A percentile compares a stretch with the other conserved stretches of the same genome.
phyloP scores from a whole-genome alignment of 257 asterid species.

The Nicotiana knightiana region DNA sequence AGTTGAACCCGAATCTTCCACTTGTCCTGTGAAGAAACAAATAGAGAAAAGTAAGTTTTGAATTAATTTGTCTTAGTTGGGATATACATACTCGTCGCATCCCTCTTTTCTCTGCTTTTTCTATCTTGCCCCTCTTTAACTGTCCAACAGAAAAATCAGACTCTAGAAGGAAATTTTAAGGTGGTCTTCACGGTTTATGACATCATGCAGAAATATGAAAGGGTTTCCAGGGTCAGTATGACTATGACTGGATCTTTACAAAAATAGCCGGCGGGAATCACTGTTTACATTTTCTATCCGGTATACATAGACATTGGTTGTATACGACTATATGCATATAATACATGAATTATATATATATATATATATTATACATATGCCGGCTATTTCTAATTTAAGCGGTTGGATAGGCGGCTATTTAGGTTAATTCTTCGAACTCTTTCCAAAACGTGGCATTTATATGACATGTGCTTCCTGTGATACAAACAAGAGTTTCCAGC shows the following conservation, averaged over 20 bases:
- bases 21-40: slow-evolving; percentile 42
- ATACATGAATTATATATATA: too few relatives aligned
- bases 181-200: background rate
- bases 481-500: background rate
- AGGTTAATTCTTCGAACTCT: background rate
- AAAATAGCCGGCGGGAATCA: too few relatives aligned
- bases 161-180: background rate
- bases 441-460: background rate
- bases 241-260: too few relatives aligned
- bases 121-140: background rate
- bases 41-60: background rate
- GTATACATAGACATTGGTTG: too few relatives aligned
- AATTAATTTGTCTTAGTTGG: background rate
- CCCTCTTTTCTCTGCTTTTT: background rate
- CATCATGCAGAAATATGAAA: background rate
- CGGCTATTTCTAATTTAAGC: too few relatives aligned
- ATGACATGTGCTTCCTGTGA: background rate
- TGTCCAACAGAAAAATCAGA: background rate
- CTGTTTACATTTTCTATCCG: too few relatives aligned
- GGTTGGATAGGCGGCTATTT: too few relatives aligned
- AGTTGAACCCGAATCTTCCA: slow-evolving; percentile 95
- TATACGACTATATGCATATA: too few relatives aligned
- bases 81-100: background rate
- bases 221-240: too few relatives aligned
- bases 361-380: too few relatives aligned